Conservation (phyloP, 2,329 filamentous ascomycete species). For the Ceratocystis ficicola region DNA sequence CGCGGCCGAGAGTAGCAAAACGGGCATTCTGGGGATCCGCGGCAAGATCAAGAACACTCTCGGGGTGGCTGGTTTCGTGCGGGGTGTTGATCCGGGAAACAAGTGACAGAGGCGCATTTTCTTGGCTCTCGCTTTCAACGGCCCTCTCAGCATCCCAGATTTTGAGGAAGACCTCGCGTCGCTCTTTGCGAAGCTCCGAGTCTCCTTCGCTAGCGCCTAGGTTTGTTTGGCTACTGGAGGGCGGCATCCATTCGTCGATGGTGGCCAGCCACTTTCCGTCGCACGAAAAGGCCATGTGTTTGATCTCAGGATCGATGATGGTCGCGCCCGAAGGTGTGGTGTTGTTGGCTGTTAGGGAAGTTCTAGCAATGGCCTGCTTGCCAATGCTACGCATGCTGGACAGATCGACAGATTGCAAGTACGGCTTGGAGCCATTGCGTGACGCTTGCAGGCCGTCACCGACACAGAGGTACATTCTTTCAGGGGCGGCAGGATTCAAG, state of each 20-base stretch:
- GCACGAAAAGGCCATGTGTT: constrained; percentile 59
- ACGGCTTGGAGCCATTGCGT: constrained; percentile 40
- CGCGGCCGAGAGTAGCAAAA: constrained; percentile 77
- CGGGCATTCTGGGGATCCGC: constrained; percentile 55
- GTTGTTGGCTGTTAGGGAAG: constrained; percentile 73
- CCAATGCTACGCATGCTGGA: constrained; percentile 61
- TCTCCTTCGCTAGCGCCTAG: constrained; percentile 29
- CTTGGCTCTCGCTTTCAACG: constrained; percentile 29
- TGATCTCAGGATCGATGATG: constrained; percentile 67
- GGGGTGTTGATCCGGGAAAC: constrained; percentile 74
- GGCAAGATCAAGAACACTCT: constrained; percentile 58
- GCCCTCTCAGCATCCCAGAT: constrained; percentile 57
- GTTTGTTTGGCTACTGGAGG: constrained; percentile 51
- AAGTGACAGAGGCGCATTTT: constrained; percentile 52
- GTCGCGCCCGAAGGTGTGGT: constrained; percentile 52
- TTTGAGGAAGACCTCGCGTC: constrained; percentile 69
- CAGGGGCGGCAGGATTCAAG: constrained; percentile 49
- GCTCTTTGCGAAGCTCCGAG: constrained; percentile 39
- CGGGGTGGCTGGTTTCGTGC: constrained; percentile 48
- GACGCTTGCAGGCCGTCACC: constrained; percentile 48
- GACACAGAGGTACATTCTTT: constrained; percentile 56
- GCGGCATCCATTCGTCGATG: constrained; percentile 79
- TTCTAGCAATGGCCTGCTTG: constrained; percentile 81
- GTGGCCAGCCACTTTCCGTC: constrained; percentile 87
- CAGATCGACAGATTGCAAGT: constrained; percentile 78